Evolutionary conservation across 495 filamentous ascomycete genomes (phyloP).

Genomic region (Chaetomidium leptoderma): DNA sequence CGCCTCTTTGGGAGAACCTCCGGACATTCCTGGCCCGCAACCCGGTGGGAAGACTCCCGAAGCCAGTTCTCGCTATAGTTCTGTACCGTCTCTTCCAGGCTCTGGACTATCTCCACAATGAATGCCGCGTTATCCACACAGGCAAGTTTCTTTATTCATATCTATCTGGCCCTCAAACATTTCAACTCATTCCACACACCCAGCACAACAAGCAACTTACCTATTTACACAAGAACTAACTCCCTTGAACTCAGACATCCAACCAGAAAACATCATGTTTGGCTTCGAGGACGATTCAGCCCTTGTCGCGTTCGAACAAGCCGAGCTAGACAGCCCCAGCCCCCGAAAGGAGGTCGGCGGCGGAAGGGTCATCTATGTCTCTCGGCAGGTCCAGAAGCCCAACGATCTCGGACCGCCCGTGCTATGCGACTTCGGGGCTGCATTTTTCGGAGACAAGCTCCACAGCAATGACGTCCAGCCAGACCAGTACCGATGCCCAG

Average conservation of each 20-base stretch:
- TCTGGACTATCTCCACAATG: conserved; percentile 42
- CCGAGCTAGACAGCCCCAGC: conserved; percentile 29
- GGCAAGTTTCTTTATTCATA: conserved; percentile 35
- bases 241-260: conserved; percentile 36
- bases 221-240: not conserved
- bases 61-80: conserved; percentile 30
- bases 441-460: conserved; percentile 29
- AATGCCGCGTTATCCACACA: conserved; percentile 42
- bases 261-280: conserved; percentile 37
- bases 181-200: no score
- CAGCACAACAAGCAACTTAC: not conserved
- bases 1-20: conserved; percentile 40
- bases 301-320: conserved; percentile 21
- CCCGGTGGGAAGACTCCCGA: conserved; percentile 28
- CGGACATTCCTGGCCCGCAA: conserved; percentile 30
- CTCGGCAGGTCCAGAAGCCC: conserved; percentile 23
- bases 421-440: conserved; percentile 49
- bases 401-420: conserved; percentile 27
- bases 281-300: conserved; percentile 19
- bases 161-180: not conserved
- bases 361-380: conserved; percentile 33
- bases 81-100: conserved; percentile 36
- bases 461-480: conserved; percentile 30
- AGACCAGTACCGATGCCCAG: conserved; percentile 43
- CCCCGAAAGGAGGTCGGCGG: conserved; percentile 32